Percentiles rank a stretch among this genome's conserved stretches.
Evolutionary conservation across 768 basidiomycete species (phyloP).

Genomic region (Boletus vermiculosoides): DNA sequence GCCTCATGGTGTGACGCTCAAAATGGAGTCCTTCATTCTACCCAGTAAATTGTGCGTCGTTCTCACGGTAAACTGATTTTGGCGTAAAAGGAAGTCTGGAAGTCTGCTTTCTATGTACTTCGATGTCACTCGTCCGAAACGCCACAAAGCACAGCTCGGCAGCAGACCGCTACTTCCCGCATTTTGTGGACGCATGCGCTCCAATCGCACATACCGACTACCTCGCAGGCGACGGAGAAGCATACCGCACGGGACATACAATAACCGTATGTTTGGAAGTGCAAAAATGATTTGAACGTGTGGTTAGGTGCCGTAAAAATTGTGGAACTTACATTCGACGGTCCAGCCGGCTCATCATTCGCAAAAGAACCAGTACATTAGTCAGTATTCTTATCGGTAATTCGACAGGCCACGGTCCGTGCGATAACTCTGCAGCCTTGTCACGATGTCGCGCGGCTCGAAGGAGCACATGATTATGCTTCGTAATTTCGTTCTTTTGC

Average conservation of each 20-base stretch:
- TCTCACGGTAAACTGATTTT: constrained; percentile 16
- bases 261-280: neutral
- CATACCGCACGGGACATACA: neutral
- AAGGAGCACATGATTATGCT: constrained; percentile 2
- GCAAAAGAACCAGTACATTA: constrained; percentile 16
- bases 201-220: neutral
- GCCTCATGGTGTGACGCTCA: constrained; percentile 13
- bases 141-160: constrained; percentile 27
- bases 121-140: constrained; percentile 6
- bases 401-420: neutral
- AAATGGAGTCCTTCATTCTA: constrained; percentile 9
- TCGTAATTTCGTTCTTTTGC: constrained; percentile 2
- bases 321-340: constrained; percentile 3
- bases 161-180: neutral
- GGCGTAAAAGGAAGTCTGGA: constrained; percentile 21
- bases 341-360: constrained; percentile 2
- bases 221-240: neutral
- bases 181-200: neutral
- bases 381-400: constrained; percentile 16
- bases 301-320: constrained; percentile 22
- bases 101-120: constrained; percentile 20
- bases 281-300: neutral
- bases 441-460: constrained; percentile 1
- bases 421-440: neutral
- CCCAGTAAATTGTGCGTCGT: neutral